Percentiles rank a stretch among this genome's conserved stretches.
Evolutionary conservation across 176 grass and related monocot species (phyloP).

Genomic region (Rhynchospora pubera): DNA sequence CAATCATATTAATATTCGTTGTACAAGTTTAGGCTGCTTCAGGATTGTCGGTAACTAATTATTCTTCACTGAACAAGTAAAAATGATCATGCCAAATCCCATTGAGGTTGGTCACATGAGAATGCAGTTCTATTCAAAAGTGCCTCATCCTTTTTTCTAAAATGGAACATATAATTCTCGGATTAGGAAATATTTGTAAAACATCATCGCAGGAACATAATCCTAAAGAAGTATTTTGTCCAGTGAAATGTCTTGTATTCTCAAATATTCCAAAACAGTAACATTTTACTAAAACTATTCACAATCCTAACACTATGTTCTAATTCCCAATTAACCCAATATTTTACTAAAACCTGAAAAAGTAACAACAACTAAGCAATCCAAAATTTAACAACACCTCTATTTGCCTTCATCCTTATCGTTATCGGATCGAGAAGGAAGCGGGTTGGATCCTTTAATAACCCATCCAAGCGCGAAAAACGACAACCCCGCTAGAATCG

Average conservation of each 20-base stretch:
- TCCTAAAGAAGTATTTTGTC: too few species aligned
- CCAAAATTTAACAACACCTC: not conserved
- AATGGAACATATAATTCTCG: not conserved
- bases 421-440: conserved; percentile 25
- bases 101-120: not conserved
- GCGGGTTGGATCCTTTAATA: conserved; percentile 46
- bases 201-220: too few species aligned
- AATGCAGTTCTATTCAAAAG: not conserved
- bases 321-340: too few species aligned
- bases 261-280: too few species aligned
- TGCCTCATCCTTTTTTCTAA: not conserved
- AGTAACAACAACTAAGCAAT: too few species aligned
- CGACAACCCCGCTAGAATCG: conserved; percentile 31
- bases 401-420: conserved; percentile 10
- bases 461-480: conserved; percentile 43
- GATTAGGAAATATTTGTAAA: not conserved
- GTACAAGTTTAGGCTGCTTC: not conserved
- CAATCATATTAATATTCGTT: not conserved
- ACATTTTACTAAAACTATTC: too few species aligned
- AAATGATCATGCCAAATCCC: not conserved
- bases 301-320: too few species aligned
- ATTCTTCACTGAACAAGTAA: not conserved
- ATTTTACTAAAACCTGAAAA: too few species aligned
- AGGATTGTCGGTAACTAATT: not conserved
- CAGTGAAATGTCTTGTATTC: too few species aligned